Evolutionary conservation across 345 rosid species (phyloP), one percentile per base, ranked within the genome.

Genomic region (Carallia brachiata): DNA sequence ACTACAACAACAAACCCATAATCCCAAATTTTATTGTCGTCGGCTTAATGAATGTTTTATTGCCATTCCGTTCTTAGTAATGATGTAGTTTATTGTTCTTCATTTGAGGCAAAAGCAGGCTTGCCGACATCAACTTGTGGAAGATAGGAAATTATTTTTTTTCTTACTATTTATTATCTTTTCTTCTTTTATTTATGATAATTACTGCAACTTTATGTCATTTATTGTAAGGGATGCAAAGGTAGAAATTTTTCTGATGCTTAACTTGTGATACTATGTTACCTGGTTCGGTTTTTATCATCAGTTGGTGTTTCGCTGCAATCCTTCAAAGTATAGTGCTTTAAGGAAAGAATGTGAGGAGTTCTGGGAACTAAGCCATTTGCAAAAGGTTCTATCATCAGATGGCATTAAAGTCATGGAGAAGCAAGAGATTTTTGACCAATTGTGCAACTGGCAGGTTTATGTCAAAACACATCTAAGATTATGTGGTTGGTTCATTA

Each of bases 401-500:
- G 71, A 69, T 36, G 78, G 81, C 39, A 74, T 77, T 68, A 74
- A 78, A 56, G 73, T 40, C 69, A 76, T 83, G 75, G 87, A 87
- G 65, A 75, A 81, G 40, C 81, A 80, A 54, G 85, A 81, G 70
- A 75, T 84, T 76, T 79, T 84, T 79, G 82, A 81, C 52, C 86
- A 81, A 77, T 81, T 81, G 54, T 79, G 78, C 73, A 88, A 88
- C 81, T 94, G 96, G 97, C 98, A 91, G 97, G 98, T 93, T 81
- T 61, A 66, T 48, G 55, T 70, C n/a, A 7, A 65, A 23, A 36
- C 28, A 55, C 44, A 36, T 50, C 47, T 6, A 52, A 61, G 17
- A 62, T 30, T 56, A 27, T 5, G 1, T 13, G 12, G 16, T 27
- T 23, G 34, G 31, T 23, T 15, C 1, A 27, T 30, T 23, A 30